These are phyloP conservation scores for Kuraishia capsulata DNA, from an alignment of 805 yeast species.

Conservation along the genomic window DNA sequence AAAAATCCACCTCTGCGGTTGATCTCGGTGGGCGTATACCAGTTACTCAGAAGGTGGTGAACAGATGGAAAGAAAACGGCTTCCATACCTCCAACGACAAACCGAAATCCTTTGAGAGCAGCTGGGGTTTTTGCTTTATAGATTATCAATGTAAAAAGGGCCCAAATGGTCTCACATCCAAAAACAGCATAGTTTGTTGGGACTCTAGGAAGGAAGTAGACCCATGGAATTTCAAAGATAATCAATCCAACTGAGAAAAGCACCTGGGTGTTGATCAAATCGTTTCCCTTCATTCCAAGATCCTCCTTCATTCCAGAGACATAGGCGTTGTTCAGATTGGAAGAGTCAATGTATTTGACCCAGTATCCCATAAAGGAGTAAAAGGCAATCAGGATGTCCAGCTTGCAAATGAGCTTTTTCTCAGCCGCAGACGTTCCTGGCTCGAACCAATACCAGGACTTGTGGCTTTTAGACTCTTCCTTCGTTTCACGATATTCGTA, in stretches of 20 bases:
- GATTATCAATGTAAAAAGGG: conserved; percentile 50
- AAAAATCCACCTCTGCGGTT: conserved; percentile 54
- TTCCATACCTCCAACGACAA: conserved; percentile 62
- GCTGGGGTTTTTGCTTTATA: conserved; percentile 39
- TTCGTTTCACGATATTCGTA: conserved; percentile 41
- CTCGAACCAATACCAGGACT: conserved; percentile 20
- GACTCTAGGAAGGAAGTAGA: conserved; percentile 44
- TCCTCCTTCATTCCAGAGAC: conserved; percentile 49
- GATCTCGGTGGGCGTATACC: conserved; percentile 48
- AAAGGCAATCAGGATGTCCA: conserved; percentile 19
- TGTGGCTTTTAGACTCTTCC: conserved; percentile 16
- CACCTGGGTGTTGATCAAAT: conserved; percentile 49
- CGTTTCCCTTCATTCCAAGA: conserved; percentile 48
- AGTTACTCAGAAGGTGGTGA: conserved; percentile 50
- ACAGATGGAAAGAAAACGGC: conserved; percentile 59
- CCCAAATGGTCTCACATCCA: conserved; percentile 55
- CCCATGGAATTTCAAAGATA: conserved; percentile 54
- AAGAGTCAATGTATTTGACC: conserved; percentile 41
- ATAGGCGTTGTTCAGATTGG: conserved; percentile 52
- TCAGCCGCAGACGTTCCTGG: conserved; percentile 19
- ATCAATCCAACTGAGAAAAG: conserved; percentile 51
- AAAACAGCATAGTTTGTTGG: conserved; percentile 49
- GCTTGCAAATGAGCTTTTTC: conserved; percentile 20
- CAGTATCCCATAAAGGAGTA: conserved; percentile 21
- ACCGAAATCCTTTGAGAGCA: conserved; percentile 52